These are phyloP conservation scores for Pythium volutum DNA, from an alignment of 352 stramenopile species.

Conservation along the genomic window DNA sequence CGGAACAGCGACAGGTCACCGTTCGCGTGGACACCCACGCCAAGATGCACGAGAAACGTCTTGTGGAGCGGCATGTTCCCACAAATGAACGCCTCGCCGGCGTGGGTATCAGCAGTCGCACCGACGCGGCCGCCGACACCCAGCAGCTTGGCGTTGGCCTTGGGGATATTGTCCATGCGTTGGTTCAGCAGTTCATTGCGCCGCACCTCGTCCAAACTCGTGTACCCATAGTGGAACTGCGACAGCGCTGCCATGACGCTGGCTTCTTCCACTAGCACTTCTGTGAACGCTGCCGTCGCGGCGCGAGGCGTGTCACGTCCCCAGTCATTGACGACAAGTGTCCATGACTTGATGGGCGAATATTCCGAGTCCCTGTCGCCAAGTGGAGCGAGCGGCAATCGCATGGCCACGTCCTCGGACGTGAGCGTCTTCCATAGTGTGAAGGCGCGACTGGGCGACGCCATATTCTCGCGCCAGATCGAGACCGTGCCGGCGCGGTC, in stretches of 20 bases:
- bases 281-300: slow-evolving; percentile 28
- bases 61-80: slow-evolving; percentile 56
- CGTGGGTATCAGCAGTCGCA: slow-evolving; percentile 53
- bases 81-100: slow-evolving; percentile 59
- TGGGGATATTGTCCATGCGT: slow-evolving; percentile 52
- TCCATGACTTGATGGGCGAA: slow-evolving; percentile 25
- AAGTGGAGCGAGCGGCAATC: background rate
- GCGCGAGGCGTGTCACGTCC: slow-evolving; percentile 17
- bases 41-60: slow-evolving; percentile 63
- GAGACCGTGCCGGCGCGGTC: slow-evolving; percentile 59
- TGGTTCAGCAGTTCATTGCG: slow-evolving; percentile 60
- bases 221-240: slow-evolving; percentile 70
- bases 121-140: slow-evolving; percentile 35
- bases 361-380: background rate
- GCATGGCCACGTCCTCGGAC: slow-evolving; percentile 35
- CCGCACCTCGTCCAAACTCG: slow-evolving; percentile 50
- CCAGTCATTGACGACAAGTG: slow-evolving; percentile 33
- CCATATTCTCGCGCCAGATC: slow-evolving; percentile 72
- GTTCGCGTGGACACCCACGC: slow-evolving; percentile 62
- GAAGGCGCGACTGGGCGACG: slow-evolving; percentile 45
- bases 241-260: slow-evolving; percentile 71
- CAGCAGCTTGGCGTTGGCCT: slow-evolving; percentile 67
- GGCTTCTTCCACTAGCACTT: slow-evolving; percentile 58
- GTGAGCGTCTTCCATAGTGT: slow-evolving; percentile 64
- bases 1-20: slow-evolving; percentile 76